Conservation (phyloP, 305 asterid genomes). For the Fraxinus dipetala region DNA sequence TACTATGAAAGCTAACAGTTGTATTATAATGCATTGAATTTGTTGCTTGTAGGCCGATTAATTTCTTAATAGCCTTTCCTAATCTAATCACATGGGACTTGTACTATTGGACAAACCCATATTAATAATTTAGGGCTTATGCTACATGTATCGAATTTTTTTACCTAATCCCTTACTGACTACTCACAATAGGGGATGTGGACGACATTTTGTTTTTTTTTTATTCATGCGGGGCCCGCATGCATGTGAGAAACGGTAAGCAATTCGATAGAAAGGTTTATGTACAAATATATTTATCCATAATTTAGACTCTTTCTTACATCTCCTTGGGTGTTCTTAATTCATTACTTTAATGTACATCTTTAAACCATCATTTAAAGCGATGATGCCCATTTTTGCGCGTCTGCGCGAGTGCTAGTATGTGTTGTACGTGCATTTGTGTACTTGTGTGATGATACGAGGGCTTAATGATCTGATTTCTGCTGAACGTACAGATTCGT, state of each 20-base stretch:
- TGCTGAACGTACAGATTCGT: background rate
- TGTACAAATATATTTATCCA: background rate
- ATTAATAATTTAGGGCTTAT: constrained; percentile 26
- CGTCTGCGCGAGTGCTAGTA: background rate
- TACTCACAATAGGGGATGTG: no score
- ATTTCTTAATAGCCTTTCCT: constrained; percentile 30
- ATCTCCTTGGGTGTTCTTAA: constrained; percentile 6
- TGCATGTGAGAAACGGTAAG: no score
- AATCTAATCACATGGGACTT: constrained; percentile 55
- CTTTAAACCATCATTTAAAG: background rate
- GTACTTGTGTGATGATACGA: background rate
- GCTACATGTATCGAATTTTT: no score
- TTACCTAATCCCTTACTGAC: no score
- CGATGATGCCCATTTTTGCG: background rate
- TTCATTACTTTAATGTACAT: constrained; percentile 15
- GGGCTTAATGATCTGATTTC: background rate
- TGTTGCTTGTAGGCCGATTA: constrained; percentile 27
- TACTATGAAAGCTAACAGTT: constrained; percentile 32
- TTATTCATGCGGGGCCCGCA: no score
- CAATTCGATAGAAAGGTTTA: no score
- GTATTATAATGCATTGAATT: constrained; percentile 41
- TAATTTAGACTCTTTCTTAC: constrained; percentile 28
- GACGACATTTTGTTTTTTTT: no score
- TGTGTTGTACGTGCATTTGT: background rate
- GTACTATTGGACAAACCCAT: constrained; percentile 35